Conservation (phyloP, 2,329 filamentous ascomycete genomes). For the Fusarium armeniacum region DNA sequence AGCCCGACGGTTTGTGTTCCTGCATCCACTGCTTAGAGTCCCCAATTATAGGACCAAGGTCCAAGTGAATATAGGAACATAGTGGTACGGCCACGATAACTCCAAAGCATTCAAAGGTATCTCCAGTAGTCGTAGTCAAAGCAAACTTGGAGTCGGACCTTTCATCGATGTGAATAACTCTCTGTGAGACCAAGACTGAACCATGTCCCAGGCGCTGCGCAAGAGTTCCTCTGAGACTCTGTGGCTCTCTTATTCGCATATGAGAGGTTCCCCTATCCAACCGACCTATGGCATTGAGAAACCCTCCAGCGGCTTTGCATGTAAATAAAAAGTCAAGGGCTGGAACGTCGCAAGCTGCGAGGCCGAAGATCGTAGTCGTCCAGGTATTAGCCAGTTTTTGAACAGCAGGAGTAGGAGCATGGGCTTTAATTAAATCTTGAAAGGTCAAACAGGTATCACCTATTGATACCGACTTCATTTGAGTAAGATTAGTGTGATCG, state of each 20-base stretch:
- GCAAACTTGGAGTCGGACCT: neutral
- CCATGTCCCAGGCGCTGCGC: too few relatives aligned
- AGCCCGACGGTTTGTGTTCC: neutral
- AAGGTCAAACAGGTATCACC: neutral
- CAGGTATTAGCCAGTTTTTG: neutral
- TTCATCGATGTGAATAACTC: neutral
- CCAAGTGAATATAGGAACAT: neutral
- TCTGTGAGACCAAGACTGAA: neutral
- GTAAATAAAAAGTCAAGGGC: neutral
- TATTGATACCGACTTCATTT: neutral
- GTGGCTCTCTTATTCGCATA: neutral
- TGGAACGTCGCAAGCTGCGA: neutral
- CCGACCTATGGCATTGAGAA: neutral
- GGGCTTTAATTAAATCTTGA: neutral
- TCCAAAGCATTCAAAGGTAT: neutral
- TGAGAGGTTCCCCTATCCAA: neutral
- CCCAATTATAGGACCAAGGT: accelerated
- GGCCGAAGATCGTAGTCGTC: neutral
- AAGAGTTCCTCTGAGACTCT: neutral
- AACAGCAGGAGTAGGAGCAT: neutral
- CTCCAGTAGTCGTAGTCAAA: neutral
- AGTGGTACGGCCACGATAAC: neutral
- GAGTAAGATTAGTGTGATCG: neutral
- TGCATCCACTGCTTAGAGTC: neutral
- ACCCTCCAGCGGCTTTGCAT: neutral